These are phyloP conservation scores for Cladophialophora chaetospira DNA, from an alignment of 2,329 filamentous ascomycete species.

Conservation along the genomic window DNA sequence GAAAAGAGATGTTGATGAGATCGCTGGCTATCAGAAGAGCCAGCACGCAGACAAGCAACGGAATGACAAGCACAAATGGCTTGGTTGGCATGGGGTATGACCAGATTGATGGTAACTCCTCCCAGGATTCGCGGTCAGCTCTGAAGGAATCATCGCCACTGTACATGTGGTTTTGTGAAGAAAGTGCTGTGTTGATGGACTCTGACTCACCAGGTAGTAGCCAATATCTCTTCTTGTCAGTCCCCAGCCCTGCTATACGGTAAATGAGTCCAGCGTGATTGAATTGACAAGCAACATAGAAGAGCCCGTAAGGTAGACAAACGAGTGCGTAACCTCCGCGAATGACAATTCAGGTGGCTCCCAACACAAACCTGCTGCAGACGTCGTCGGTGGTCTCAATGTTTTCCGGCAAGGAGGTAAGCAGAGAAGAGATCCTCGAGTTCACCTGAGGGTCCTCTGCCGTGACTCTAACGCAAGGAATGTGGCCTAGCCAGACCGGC, in stretches of 20 bases:
- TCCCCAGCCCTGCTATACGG: neutral
- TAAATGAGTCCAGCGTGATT: neutral
- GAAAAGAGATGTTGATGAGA: neutral
- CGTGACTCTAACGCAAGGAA: too few species aligned
- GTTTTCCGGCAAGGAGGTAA: too few species aligned
- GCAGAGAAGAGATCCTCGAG: too few species aligned
- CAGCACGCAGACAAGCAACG: constrained; percentile 9
- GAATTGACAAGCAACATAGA: neutral
- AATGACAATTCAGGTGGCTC: neutral
- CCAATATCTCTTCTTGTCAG: neutral
- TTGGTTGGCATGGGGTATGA: neutral
- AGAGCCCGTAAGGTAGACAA: neutral
- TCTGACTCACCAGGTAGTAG: neutral
- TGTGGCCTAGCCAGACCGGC: too few species aligned
- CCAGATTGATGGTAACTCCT: neutral
- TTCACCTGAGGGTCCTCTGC: too few species aligned
- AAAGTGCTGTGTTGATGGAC: neutral
- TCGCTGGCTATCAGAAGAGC: neutral
- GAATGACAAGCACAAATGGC: neutral
- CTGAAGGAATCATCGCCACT: neutral
- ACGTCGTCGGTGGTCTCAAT: too few species aligned
- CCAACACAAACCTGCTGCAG: too few species aligned
- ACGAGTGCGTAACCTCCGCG: neutral
- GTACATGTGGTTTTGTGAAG: neutral
- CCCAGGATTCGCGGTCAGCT: neutral